Conservation (phyloP, 176 grass and related monocot genomes). For the Phoenix roebelenii region DNA sequence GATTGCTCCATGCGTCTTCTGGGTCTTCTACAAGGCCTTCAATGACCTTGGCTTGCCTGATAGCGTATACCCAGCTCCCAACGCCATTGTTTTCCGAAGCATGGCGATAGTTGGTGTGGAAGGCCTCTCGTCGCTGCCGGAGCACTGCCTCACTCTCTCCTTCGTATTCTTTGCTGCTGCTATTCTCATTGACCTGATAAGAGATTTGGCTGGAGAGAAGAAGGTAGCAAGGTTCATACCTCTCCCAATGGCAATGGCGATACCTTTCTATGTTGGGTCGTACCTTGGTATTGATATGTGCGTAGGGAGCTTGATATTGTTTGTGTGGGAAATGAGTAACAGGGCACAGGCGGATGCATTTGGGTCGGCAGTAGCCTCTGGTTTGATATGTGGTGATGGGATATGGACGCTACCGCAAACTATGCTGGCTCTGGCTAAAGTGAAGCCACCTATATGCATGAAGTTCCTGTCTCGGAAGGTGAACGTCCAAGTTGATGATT, state of each 20-base stretch:
- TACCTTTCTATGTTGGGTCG: constrained; percentile 13
- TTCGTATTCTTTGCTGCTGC: constrained; percentile 1
- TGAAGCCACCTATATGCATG: constrained; percentile 19
- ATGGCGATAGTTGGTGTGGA: constrained; percentile 5
- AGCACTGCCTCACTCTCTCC: constrained; percentile 8
- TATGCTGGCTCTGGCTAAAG: not conserved
- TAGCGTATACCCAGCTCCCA: not conserved
- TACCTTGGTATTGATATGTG: constrained; percentile 14
- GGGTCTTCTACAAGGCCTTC: constrained; percentile 11
- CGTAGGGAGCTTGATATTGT: constrained; percentile 7
- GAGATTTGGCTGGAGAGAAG: not conserved
- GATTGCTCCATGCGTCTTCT: constrained; percentile 7
- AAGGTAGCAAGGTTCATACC: constrained; percentile 6
- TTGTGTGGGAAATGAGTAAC: constrained; percentile 1
- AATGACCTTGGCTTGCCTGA: constrained; percentile 3
- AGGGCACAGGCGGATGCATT: constrained; percentile 2
- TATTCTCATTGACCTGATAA: not conserved
- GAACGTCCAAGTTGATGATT: not conserved
- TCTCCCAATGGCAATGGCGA: constrained; percentile 13
- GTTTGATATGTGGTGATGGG: constrained; percentile 11
- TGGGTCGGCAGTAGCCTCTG: constrained; percentile 2
- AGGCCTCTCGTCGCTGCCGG: constrained; percentile 6
- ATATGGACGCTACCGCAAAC: constrained; percentile 10
- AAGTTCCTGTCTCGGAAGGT: constrained; percentile 4
- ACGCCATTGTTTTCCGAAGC: constrained; percentile 6